These are phyloP conservation scores for Fonsecaea nubica DNA, from an alignment of 2,329 filamentous ascomycete genomes.

Conservation along the genomic window DNA sequence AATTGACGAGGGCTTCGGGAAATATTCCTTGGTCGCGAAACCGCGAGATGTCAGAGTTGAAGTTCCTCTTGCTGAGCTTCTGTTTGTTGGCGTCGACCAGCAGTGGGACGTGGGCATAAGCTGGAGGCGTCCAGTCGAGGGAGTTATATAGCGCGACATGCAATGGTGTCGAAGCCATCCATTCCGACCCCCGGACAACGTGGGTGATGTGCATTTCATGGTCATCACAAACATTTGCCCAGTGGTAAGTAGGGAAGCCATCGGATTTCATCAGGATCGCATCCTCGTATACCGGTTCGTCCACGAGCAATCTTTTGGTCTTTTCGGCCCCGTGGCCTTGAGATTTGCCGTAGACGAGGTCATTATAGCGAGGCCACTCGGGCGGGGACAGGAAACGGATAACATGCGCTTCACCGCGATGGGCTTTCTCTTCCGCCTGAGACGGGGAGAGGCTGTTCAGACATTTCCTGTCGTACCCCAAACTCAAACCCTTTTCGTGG, in stretches of 20 bases:
- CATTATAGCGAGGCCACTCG: constrained; percentile 69
- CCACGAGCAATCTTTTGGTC: constrained; percentile 53
- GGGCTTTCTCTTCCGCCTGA: constrained; percentile 74
- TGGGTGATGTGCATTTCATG: constrained; percentile 95
- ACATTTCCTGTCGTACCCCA: constrained; percentile 76
- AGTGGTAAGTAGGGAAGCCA: constrained; percentile 92
- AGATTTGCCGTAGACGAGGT: constrained; percentile 76
- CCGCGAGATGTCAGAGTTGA: constrained; percentile 65
- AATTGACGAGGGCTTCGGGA: constrained; percentile 74
- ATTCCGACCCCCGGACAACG: constrained; percentile 92
- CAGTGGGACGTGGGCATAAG: constrained; percentile 81
- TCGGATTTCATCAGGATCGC: constrained; percentile 91
- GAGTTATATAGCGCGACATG: constrained; percentile 76
- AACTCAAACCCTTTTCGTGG: constrained; percentile 64
- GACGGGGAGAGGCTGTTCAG: constrained; percentile 64
- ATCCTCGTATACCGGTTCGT: constrained; percentile 69
- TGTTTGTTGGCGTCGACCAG: constrained; percentile 71
- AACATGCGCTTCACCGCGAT: constrained; percentile 73
- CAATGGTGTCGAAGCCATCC: constrained; percentile 91
- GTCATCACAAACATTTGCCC: constrained; percentile 96
- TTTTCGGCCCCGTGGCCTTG: constrained; percentile 58
- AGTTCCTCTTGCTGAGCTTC: constrained; percentile 88
- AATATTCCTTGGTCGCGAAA: constrained; percentile 66
- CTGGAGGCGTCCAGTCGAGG: constrained; percentile 74
- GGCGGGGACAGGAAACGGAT: constrained; percentile 75